Conservation (phyloP, 495 filamentous ascomycete species). For the Penicillium samsonianum region DNA sequence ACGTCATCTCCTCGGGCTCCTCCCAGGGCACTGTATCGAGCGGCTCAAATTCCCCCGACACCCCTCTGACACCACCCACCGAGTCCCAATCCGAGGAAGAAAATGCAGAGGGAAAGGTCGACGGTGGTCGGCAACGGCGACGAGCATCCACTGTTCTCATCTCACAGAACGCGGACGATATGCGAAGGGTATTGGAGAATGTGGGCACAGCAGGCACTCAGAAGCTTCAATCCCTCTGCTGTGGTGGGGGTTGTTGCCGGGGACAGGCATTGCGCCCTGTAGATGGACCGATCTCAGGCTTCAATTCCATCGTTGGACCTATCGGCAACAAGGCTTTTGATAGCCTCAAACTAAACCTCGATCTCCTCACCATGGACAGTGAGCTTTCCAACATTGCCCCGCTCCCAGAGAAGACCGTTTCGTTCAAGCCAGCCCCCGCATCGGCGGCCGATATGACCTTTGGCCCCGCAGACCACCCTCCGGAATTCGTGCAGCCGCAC, state of each 20-base stretch:
- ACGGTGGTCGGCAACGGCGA: slow-evolving; percentile 54
- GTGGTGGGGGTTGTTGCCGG: slow-evolving; percentile 91
- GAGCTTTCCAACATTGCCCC: slow-evolving; percentile 67
- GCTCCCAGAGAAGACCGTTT: slow-evolving; percentile 72
- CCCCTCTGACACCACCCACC: slow-evolving; percentile 50
- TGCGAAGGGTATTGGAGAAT: slow-evolving; percentile 60
- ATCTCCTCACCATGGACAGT: slow-evolving; percentile 66
- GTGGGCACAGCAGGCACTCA: slow-evolving; percentile 48
- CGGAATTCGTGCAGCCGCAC: slow-evolving; percentile 91
- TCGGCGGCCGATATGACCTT: slow-evolving; percentile 37
- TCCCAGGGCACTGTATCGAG: slow-evolving; percentile 43
- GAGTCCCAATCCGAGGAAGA: slow-evolving; percentile 54
- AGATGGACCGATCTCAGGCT: slow-evolving; percentile 53
- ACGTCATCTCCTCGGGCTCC: slow-evolving; percentile 37
- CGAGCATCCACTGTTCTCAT: slow-evolving; percentile 82
- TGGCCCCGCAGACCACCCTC: slow-evolving; percentile 62
- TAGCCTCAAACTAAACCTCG: slow-evolving; percentile 73
- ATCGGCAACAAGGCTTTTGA: slow-evolving; percentile 85
- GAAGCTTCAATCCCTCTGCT: slow-evolving; percentile 69
- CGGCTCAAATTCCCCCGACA: slow-evolving; percentile 46
- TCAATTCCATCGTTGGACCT: slow-evolving; percentile 53
- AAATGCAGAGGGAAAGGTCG: slow-evolving; percentile 29
- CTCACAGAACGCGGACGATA: slow-evolving; percentile 71
- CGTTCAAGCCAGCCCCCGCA: slow-evolving; percentile 55
- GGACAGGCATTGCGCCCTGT: slow-evolving; percentile 54